phyloP scores from a whole-genome alignment of 257 asterid genomes.

The Oldenlandia corymbosa region DNA sequence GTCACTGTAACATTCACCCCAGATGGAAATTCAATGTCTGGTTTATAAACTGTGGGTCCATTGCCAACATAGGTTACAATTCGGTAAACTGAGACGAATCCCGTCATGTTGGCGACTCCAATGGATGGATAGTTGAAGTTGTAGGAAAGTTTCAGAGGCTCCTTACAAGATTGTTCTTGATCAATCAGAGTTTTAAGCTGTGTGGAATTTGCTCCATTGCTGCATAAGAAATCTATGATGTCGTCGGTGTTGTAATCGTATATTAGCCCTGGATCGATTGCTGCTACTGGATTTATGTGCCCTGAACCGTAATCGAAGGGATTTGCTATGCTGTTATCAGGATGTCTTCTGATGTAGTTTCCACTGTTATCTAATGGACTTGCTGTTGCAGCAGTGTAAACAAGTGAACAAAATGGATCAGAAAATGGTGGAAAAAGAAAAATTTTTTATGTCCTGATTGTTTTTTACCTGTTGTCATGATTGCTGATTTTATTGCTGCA shows the following conservation, averaged over 20 bases:
- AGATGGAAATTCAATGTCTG: slow-evolving; percentile 33
- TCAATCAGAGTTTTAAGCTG: slow-evolving; percentile 53
- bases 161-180: slow-evolving; percentile 26
- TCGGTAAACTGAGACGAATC: slow-evolving; percentile 39
- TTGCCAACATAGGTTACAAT: slow-evolving; percentile 46
- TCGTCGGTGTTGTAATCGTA: slow-evolving; percentile 40
- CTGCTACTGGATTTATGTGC: slow-evolving; percentile 47
- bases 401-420: neutral
- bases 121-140: slow-evolving; percentile 61
- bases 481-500: slow-evolving; percentile 56
- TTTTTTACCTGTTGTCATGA: slow-evolving; percentile 56
- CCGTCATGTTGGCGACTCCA: slow-evolving; percentile 46
- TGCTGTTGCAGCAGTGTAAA: slow-evolving; percentile 16
- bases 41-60: slow-evolving; percentile 38
- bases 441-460: too few relatives aligned
- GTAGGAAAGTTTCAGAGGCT: slow-evolving; percentile 25
- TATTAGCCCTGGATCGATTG: slow-evolving; percentile 51
- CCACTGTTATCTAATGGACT: slow-evolving; percentile 15
- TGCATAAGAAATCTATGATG: slow-evolving; percentile 48
- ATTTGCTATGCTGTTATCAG: slow-evolving; percentile 30
- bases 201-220: slow-evolving; percentile 44
- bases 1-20: slow-evolving; percentile 40
- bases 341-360: slow-evolving; percentile 38
- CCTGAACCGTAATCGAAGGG: slow-evolving; percentile 65
- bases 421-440: too few relatives aligned